Conservation (phyloP, 805 yeast genomes). For the Barnettozyma botsteinii region DNA sequence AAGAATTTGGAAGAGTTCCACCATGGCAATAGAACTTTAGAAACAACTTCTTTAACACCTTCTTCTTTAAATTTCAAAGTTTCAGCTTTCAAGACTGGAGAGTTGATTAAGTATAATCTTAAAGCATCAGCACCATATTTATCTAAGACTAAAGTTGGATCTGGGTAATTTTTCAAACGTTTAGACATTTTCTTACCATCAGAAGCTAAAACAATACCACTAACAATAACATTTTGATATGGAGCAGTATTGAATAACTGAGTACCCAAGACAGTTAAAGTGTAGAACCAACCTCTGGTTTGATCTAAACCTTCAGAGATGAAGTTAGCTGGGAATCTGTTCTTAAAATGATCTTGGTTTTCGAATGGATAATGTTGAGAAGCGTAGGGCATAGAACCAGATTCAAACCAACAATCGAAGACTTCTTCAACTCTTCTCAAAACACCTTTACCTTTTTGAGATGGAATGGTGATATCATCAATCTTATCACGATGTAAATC, state of each 20-base stretch:
- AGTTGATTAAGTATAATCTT: slow-evolving; percentile 91
- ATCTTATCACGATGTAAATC: slow-evolving; percentile 93
- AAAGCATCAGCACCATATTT: slow-evolving; percentile 97
- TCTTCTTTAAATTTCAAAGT: slow-evolving; percentile 95
- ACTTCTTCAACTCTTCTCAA: slow-evolving; percentile 94
- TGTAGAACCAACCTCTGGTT: slow-evolving; percentile 99
- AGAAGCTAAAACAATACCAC: slow-evolving; percentile 94
- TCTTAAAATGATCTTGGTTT: slow-evolving; percentile 58
- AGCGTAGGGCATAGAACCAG: slow-evolving; percentile 99
- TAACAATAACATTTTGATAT: slow-evolving; percentile 88
- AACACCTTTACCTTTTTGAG: slow-evolving; percentile 79
- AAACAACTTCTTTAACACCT: slow-evolving; percentile 96
- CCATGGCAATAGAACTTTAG: slow-evolving; percentile 96
- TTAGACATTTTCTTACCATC: slow-evolving; percentile 99
- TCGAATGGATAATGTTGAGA: slow-evolving; percentile 97
- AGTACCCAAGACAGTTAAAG: slow-evolving; percentile 91
- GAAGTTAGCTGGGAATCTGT: slow-evolving; percentile 93
- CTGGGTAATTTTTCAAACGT: slow-evolving; percentile 96
- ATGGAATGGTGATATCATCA: slow-evolving; percentile 90
- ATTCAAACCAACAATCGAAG: slow-evolving; percentile 99
- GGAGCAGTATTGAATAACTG: slow-evolving; percentile 91
- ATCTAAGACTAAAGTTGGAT: slow-evolving; percentile 75
- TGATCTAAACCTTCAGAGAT: slow-evolving; percentile 99
- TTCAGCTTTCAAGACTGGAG: slow-evolving; percentile 96
- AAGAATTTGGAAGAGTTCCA: slow-evolving; percentile 96